phyloP scores from a whole-genome alignment of 768 basidiomycete species.

The Tubosaeta sp. region DNA sequence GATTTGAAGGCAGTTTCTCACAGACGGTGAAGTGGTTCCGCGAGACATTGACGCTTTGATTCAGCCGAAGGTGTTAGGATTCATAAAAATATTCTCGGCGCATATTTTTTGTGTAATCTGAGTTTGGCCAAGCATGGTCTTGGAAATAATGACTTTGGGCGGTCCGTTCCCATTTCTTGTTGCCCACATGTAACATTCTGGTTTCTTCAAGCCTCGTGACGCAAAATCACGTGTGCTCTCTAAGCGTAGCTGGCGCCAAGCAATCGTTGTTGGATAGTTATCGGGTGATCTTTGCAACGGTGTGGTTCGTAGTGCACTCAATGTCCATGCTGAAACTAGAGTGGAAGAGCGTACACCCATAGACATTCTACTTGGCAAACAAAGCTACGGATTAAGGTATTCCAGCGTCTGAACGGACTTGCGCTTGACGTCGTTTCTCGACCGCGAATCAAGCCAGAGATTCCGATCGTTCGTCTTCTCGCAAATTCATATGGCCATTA shows the following conservation, averaged over 20 bases:
- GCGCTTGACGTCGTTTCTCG: conserved; percentile 24
- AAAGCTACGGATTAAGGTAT: conserved; percentile 19
- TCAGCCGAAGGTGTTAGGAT: too few species aligned
- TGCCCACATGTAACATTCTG: too few species aligned
- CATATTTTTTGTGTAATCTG: not conserved
- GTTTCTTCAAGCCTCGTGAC: too few species aligned
- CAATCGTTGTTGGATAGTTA: too few species aligned
- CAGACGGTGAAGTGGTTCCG: conserved; percentile 41
- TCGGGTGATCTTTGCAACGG: too few species aligned
- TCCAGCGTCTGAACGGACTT: conserved; percentile 28
- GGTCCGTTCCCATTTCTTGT: not conserved
- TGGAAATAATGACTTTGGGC: not conserved
- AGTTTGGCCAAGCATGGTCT: not conserved
- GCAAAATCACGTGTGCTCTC: not conserved
- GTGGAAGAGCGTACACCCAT: not conserved
- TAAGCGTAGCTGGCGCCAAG: too few species aligned
- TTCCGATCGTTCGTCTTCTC: not conserved
- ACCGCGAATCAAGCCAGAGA: conserved; percentile 1
- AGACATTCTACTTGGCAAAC: conserved; percentile 27
- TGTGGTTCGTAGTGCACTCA: not conserved
- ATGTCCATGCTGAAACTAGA: not conserved
- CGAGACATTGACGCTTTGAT: conserved; percentile 28
- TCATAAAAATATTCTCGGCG: not conserved
- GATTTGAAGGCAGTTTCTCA: conserved; percentile 41
- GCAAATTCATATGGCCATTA: not conserved